Base-by-base conservation (phyloP, 2,329 filamentous ascomycete species). In the Cryoendolithus antarcticus region DNA sequence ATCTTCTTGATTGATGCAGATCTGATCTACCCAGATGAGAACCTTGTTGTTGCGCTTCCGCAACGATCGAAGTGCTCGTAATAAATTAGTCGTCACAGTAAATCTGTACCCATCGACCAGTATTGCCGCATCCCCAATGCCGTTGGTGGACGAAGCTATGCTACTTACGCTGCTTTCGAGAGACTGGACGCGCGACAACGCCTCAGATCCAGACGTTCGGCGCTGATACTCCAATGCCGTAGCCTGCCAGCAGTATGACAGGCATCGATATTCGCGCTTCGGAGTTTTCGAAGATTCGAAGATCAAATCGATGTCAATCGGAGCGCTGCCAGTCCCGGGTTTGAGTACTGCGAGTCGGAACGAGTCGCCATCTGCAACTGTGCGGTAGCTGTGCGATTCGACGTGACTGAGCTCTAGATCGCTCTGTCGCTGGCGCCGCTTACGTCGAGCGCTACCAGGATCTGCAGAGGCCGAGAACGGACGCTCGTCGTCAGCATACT, bases 1-100 rank as follows among this genome's bases (percentile, higher is more conserved):
- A 41, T 60, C 51, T 1, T 44, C 36, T 39, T 61, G 58, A 29
- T 62, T 57, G 35, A 62, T 61, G 21, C 39, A 40, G 12, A 43
- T 40, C 13, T 43, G 41, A 29, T 43, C 41, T 21, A 47, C 47
- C 56, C 58, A 62, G 12, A 60, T 48, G 11, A 53, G 40, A 2
- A 54, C 41, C 2, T 55, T 44, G 3, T 45, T 50, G 9, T 47
- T 49, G 3, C 42, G 51, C 42, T 47, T 55, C 30, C 43, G 45
- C 37, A 51, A 46, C 45, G 34, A 42, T 13, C 35, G 43, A 19
- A 56, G 34, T 4, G 53, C 53, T 9, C 36, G 40, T 9, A 50
- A 41, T 2, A 57, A 41, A 40, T 57, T 58, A 33, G 43, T 42
- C 7, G 55, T 58, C 9, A 58, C 51, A 2, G 47, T 43, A 19